These are phyloP conservation scores for Ophiostoma pallidulum DNA, from an alignment of 2,329 filamentous ascomycete genomes.

Conservation along the genomic window DNA sequence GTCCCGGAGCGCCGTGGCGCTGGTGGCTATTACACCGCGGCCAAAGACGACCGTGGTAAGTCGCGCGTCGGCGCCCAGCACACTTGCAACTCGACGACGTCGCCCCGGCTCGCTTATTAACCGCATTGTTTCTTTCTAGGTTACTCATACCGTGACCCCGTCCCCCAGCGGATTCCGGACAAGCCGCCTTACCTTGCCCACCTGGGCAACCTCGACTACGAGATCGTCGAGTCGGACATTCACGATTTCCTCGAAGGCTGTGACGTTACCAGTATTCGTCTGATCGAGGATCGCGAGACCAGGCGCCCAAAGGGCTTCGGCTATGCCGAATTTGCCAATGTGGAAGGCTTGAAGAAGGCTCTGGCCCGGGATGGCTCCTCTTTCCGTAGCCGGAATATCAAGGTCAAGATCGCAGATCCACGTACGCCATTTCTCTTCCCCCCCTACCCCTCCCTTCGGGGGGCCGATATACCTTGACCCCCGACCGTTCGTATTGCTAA, in stretches of 20 bases:
- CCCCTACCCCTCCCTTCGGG: not conserved
- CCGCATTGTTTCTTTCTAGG: not conserved
- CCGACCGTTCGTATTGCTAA: slow-evolving; percentile 18
- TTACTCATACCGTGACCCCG: slow-evolving; percentile 59
- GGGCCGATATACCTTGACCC: not conserved
- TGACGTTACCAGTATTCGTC: slow-evolving; percentile 80
- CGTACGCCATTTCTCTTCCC: slow-evolving; percentile 56
- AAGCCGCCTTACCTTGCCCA: slow-evolving; percentile 94
- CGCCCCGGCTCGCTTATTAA: not conserved
- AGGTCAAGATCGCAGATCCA: slow-evolving; percentile 93
- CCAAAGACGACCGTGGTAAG: slow-evolving; percentile 16
- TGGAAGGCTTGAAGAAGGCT: slow-evolving; percentile 87
- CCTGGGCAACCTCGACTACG: slow-evolving; percentile 92
- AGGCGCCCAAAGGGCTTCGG: slow-evolving; percentile 95
- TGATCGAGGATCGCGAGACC: slow-evolving; percentile 93
- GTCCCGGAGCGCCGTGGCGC: slow-evolving; percentile 35
- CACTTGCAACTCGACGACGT: not conserved
- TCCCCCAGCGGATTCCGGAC: slow-evolving; percentile 65
- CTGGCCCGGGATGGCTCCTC: slow-evolving; percentile 70
- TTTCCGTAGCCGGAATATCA: slow-evolving; percentile 82
- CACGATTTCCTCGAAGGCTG: slow-evolving; percentile 78
- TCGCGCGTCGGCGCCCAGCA: not conserved
- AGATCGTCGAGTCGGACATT: slow-evolving; percentile 75
- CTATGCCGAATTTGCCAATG: slow-evolving; percentile 84
- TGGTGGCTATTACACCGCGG: slow-evolving; percentile 20